Conservation (phyloP, 2,329 filamentous ascomycete species). For the Pseudopithomyces chartarum region DNA sequence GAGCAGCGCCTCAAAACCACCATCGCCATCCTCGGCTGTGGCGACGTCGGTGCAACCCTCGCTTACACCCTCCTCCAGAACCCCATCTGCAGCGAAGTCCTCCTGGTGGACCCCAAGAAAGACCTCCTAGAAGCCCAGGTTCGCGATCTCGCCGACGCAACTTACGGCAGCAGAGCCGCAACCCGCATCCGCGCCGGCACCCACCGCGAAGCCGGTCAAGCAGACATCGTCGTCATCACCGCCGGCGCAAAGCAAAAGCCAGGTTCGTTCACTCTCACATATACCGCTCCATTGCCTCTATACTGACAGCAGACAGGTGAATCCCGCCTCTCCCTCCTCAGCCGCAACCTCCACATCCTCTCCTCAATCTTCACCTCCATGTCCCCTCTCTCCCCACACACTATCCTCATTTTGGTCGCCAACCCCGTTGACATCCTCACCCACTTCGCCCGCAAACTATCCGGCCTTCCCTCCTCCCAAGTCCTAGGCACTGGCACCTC, state of each 20-base stretch:
- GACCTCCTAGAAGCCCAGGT: conserved; percentile 56
- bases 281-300: background rate
- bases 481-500: conserved; percentile 61
- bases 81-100: conserved; percentile 56
- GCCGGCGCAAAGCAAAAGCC: conserved; percentile 58
- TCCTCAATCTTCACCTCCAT: conserved; percentile 55
- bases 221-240: conserved; percentile 61
- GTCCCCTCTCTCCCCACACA: conserved; percentile 53
- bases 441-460: conserved; percentile 54
- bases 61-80: conserved; percentile 58
- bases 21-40: conserved; percentile 59
- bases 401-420: conserved; percentile 58
- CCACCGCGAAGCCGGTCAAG: conserved; percentile 56
- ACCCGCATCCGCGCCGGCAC: conserved; percentile 53
- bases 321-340: conserved; percentile 53
- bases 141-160: conserved; percentile 58
- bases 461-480: conserved; percentile 54
- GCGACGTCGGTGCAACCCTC: conserved; percentile 57
- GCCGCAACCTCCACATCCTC: conserved; percentile 56
- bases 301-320: conserved; percentile 41
- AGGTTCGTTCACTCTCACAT: conserved; percentile 26
- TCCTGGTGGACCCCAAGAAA: conserved; percentile 59
- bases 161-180: conserved; percentile 50
- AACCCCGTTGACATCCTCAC: conserved; percentile 63
- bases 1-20: conserved; percentile 39